Evolutionary conservation across 768 basidiomycete species (phyloP), one percentile per base, ranked within the genome.

Genomic region (Wakefieldia striispora): DNA sequence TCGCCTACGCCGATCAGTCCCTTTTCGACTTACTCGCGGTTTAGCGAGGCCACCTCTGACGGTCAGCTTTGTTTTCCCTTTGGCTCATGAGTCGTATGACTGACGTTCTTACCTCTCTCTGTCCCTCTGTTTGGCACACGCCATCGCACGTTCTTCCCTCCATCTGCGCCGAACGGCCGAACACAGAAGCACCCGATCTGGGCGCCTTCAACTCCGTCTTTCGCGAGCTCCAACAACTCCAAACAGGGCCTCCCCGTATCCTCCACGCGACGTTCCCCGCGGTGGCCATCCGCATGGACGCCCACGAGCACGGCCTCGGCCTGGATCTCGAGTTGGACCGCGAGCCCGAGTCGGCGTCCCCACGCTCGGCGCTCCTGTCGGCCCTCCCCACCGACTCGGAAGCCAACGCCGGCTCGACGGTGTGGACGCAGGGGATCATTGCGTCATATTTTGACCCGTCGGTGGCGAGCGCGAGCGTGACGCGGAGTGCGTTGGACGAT

Each of bases 191-290:
- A 50, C 86, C 86, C 37, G 85, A 88, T 66, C 75, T 89, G 8
- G 88, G 87, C 7, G 83, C 84, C 9, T 88, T 89, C 65, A 78
- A 73, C 13, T 74, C 79, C 31, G 84, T 89, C 20, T 78, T 89
- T 40, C 76, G 85, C n/a, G 86, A 82, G 47, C 72, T 83, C 67
- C 75, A 71, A 17, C 76, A 83, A 47, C 62, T 83, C 0, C 81
- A 83, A 52, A 81, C 73, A 4, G 75, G 72, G 69, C 61, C 51
- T 37, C 63, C 59, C 40, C 65, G 61, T 34, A 51, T 52, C 47
- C 53, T 64, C 20, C 54, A 65, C 40, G 41, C 47, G 52, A 61
- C 45, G 6, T 19, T 59, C 10, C 54, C 58, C 1, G 4, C 51
- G 26, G 27, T 53, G 31, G 37, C 45, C 6, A 6, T 59, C 42